Percentiles rank a stretch among this genome's conserved stretches.
These are phyloP conservation scores for Discostella stelligera DNA, from an alignment of 352 stramenopile genomes.

Conservation along the genomic window DNA sequence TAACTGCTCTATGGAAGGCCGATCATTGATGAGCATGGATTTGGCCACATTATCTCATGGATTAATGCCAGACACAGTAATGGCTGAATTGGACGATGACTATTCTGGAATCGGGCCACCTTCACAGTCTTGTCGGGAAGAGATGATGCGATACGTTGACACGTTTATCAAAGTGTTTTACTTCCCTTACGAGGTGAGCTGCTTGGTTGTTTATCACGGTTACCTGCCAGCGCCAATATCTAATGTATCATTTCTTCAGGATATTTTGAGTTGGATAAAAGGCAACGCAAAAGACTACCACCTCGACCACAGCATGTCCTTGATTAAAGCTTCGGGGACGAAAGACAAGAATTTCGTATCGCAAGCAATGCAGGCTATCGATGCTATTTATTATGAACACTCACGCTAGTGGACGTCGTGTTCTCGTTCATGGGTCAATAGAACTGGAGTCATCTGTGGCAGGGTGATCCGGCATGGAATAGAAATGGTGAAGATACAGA, in stretches of 20 bases:
- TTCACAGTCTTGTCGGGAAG: constrained; percentile 28
- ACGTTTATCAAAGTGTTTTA: constrained; percentile 82
- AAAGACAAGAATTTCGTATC: constrained; percentile 32
- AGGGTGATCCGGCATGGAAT: too few relatives aligned
- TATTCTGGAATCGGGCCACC: constrained; percentile 32
- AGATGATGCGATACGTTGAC: constrained; percentile 71
- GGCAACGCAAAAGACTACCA: constrained; percentile 54
- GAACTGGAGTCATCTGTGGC: too few relatives aligned
- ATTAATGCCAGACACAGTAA: constrained; percentile 67
- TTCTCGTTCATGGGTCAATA: too few relatives aligned
- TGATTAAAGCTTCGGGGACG: constrained; percentile 32
- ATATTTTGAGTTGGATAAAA: constrained; percentile 64
- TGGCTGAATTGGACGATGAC: constrained; percentile 49
- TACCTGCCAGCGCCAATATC: not conserved
- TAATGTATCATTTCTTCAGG: constrained; percentile 27
- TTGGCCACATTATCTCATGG: constrained; percentile 84
- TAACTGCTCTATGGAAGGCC: constrained; percentile 91
- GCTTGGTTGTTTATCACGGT: constrained; percentile 10
- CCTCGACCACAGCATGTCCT: constrained; percentile 51
- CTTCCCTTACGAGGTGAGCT: constrained; percentile 64
- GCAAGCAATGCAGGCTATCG: constrained; percentile 16
- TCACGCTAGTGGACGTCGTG: too few relatives aligned
- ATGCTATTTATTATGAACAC: constrained; percentile 17
- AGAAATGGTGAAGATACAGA: too few relatives aligned
- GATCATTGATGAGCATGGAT: constrained; percentile 96